Base-by-base conservation (phyloP, 345 rosid species). In the Aurinia saxatilis region DNA sequence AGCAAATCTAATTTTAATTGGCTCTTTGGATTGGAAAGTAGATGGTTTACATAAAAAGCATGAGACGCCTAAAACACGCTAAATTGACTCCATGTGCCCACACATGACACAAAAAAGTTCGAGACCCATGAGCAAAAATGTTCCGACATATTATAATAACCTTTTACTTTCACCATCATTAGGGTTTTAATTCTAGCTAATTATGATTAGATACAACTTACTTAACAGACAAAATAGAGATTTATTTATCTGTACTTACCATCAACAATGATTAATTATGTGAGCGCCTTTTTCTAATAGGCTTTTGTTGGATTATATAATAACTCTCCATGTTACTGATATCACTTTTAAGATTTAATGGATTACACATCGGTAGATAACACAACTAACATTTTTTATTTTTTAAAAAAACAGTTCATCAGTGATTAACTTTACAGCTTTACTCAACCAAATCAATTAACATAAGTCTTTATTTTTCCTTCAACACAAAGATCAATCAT, bases 11-110 rank as follows among this genome's bases (percentile, higher is more conserved):
- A 13, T 10, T 18, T 50, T 14, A 50, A 42, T 23, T 60, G 23
- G 34, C 60, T 51, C 51, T 60, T 41, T 34, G 16, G n/a, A 60
- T 44, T 51, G 60, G 31, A 68, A 68, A 68, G 66, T 68, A 41
- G 38, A 68, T 68, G 13, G 33, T 60, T 34, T 42, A 44, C 39
- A 60, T 51, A 37, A 45, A 60, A 60, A 68, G 56, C 50, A 68
- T 45, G 62, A 36, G 62, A 68, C 29, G 67, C 56, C 61, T 60
- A 60, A 53, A 60, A 67, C 73, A 68, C 67, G 67, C 73, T 36
- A 52, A 61, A 52, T 68, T 56, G 48, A 29, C 15, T 31, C 61
- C 68, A 70, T 70, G 62, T 70, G 68, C 68, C 12, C 36, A 53
- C 74, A 69, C 56, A 60, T 59, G 73, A 35, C 53, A 41, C 34